A percentile compares a stretch with the other conserved stretches of the same genome.
Evolutionary conservation across 129 eudicot genomes (phyloP).

Genomic region (Tagetes erecta): DNA sequence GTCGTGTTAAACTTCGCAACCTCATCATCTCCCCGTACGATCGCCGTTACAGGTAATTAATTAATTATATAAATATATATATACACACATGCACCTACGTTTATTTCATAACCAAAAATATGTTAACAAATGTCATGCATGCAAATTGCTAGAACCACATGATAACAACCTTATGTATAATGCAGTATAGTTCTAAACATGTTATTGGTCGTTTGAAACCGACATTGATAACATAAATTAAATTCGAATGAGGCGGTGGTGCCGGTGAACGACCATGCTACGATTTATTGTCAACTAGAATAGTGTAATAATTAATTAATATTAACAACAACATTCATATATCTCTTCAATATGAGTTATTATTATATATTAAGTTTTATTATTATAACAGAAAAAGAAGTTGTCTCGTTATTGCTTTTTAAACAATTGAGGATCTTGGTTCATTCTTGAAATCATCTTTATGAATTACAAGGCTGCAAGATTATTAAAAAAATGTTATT

Average conservation of each 20-base stretch:
- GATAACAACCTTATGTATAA: no score
- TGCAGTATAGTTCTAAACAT: no score
- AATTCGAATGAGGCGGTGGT: constrained; percentile 11
- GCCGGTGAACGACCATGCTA: background rate
- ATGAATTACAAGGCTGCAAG: background rate
- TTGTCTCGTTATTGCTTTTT: background rate
- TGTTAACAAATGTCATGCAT: no score
- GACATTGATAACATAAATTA: no score
- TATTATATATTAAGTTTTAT: background rate
- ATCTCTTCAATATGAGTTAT: background rate
- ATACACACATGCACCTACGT: no score
- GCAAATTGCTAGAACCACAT: no score
- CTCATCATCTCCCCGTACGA: constrained; percentile 58
- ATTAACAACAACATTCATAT: constrained; percentile 1
- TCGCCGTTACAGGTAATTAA: constrained; percentile 48
- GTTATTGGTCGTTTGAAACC: no score
- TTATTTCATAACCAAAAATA: no score
- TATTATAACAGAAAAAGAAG: no score
- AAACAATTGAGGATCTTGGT: constrained; percentile 1
- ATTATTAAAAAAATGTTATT: no score
- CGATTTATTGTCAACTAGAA: background rate
- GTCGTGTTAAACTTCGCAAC: constrained; percentile 40
- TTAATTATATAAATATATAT: background rate
- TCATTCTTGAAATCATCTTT: background rate
- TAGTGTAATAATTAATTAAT: background rate